Evolutionary conservation across 495 filamentous ascomycete species (phyloP), one percentile per base, ranked within the genome.

Genomic region (Xylaria intraflava): DNA sequence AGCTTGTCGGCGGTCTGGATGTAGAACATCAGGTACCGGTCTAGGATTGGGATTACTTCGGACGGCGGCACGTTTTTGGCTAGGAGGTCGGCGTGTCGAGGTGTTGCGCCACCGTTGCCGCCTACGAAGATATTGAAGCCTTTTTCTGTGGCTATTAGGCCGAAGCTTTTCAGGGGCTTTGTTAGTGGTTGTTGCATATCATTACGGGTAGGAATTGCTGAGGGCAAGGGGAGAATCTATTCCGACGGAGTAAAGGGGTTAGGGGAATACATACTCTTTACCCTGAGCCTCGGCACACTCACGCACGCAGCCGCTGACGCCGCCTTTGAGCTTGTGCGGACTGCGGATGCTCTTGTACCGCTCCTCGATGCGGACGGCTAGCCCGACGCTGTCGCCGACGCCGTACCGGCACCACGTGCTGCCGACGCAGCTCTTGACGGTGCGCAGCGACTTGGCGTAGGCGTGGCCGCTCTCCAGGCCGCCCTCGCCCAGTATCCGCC

Each of bases 381-480:
- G 91, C 22, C 92, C 92, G n/a, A 97, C 92, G 71, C 87, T 93
- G 72, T 97, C 92, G 35, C 89, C 89, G 52, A 96, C 84, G 54
- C 92, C 92, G 58, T 88, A 97, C 6, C 92, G 78, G 61, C 92
- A 97, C 92, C 92, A 97, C 2, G 89, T 94, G 1, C 87, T 93
- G 24, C 92, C 92, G 3, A 97, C 92, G 61, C 92, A 97, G 59
- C 86, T 88, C 80, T 96, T 97, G 59, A 97, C 86, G 8, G 92
- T 95, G 40, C 92, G 79, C 49, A 97, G 72, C 19, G 87, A 86
- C 71, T 97, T 97, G 24, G 89, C 92, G 65, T 97, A 97, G 2
- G 90, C 92, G 64, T 97, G 90, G 0, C 92, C 92, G 65, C 84
- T 89, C 69, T 97, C 92, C 87, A 96, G 88, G n/a, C 92, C 92